Evolutionary conservation across 73 alveolate species (phyloP), one percentile per base, ranked within the genome.

Genomic region (Paramecium caudatum): DNA sequence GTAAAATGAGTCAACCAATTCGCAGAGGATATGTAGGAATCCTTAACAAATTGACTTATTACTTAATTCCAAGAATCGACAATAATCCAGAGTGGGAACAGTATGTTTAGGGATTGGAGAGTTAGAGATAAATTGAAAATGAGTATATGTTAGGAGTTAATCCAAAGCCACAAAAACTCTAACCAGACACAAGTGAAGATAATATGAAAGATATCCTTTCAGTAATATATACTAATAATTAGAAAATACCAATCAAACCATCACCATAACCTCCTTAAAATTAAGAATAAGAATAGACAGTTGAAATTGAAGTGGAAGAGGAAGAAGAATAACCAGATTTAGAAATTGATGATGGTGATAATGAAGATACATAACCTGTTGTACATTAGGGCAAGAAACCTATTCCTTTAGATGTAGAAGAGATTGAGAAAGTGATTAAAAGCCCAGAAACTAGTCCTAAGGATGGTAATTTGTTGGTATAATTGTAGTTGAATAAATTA

Each of bases 361-460:
- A 39, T n/a, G 62, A 37, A 13, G 30, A 41, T 21, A 3, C 10
- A 15, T 15, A 74, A 74, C 7, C 8, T 34, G 25, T 69, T 69
- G n/a, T n/a, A n/a, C n/a, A n/a, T n/a, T n/a, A n/a, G n/a, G n/a
- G n/a, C n/a, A 39, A 39, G 62, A 37, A 37, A 10, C 88, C 65
- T 8, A 37, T 27, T 3, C 47, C 36, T 27, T 37, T 43, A 0
- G 62, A 37, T 10, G 50, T 25, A 3, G 49, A 74, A 8, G 65
- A 74, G 32, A 2, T 74, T 27, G 62, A 36, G 10, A 21, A 74
- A 74, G 62, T 74, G 49, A 74, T 74, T 13, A 37, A 37, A 2
- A 41, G 69, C 21, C 88, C 88, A 41, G 47, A 74, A 43, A 74
- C 88, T 10, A 41, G 69, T 74, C 88, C 88, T 21, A 74, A 74